phyloP scores from a whole-genome alignment of 768 basidiomycete species.

The Pleurotus ostreatus region DNA sequence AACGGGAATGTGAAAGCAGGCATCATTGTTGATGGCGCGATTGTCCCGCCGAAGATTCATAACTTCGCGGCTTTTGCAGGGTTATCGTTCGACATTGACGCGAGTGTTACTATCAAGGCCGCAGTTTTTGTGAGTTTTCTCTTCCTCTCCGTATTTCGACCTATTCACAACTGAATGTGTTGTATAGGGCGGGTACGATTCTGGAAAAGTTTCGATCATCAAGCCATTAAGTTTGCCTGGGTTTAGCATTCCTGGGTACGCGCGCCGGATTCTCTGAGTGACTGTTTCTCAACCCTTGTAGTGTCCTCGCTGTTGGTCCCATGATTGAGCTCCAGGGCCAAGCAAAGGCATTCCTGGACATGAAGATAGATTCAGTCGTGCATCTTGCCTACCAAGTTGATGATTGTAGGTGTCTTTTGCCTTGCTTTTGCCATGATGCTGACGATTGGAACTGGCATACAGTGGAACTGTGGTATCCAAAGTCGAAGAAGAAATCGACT shows the following conservation, averaged over 20 bases:
- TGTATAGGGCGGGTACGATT: conserved; percentile 21
- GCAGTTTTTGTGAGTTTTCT: no score
- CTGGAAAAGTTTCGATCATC: conserved; percentile 25
- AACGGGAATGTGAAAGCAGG: conserved; percentile 20
- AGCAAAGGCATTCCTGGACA: conserved; percentile 22
- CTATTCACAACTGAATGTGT: no score
- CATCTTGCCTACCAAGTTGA: conserved; percentile 23
- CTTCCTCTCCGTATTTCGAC: not conserved
- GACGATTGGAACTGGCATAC: not conserved
- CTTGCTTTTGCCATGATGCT: not conserved
- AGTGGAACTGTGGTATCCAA: not conserved
- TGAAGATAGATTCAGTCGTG: conserved; percentile 26
- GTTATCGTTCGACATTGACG: conserved; percentile 23
- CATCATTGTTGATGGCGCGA: conserved; percentile 17
- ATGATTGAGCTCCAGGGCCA: conserved; percentile 29
- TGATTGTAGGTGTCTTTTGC: not conserved
- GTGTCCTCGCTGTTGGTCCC: conserved; percentile 36
- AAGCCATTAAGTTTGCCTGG: conserved; percentile 25
- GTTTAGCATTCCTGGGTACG: conserved; percentile 26
- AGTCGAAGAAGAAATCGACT: not conserved
- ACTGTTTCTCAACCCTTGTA: conserved; percentile 8
- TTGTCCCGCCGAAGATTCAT: conserved; percentile 26
- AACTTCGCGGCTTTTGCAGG: conserved; percentile 22
- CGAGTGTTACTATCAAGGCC: conserved; percentile 15
- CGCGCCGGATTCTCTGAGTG: no score